Evolutionary conservation across 345 rosid species (phyloP).

Genomic region (Citrus glauca): DNA sequence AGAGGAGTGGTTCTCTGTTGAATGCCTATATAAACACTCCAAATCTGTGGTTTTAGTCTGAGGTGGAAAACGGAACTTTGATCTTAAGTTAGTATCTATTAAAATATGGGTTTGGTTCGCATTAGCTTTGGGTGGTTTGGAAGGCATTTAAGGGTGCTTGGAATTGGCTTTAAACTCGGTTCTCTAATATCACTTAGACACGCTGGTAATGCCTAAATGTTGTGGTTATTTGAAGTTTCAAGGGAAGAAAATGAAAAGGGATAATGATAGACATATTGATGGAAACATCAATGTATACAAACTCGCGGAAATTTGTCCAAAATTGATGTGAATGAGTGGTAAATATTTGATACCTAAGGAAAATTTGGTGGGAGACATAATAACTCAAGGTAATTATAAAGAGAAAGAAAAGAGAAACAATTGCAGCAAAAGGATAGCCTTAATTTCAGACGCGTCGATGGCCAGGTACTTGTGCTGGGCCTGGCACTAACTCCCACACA

Average conservation of each 20-base stretch:
- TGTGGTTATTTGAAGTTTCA: neutral
- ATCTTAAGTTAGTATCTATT: neutral
- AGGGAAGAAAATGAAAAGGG: neutral
- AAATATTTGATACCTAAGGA: neutral
- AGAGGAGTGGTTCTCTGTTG: constrained; percentile 9
- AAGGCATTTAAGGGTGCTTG: neutral
- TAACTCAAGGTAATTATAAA: neutral
- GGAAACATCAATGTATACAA: neutral
- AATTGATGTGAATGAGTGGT: neutral
- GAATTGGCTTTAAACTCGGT: neutral
- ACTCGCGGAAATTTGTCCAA: neutral
- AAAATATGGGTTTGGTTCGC: neutral
- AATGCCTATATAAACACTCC: constrained; percentile 3
- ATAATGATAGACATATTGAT: neutral
- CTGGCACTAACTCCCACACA: neutral
- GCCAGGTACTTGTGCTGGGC: neutral
- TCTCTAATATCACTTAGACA: neutral
- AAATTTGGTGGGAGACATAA: neutral
- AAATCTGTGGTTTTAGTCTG: neutral
- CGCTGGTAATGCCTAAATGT: neutral
- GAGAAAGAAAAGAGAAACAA: neutral
- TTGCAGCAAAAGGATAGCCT: neutral
- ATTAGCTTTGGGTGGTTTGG: neutral
- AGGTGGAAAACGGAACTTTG: neutral
- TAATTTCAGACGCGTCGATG: neutral